Evolutionary conservation across 228 moss, liverwort and hornwort genomes (phyloP).

Genomic region (Sphagnum magellanicum): DNA sequence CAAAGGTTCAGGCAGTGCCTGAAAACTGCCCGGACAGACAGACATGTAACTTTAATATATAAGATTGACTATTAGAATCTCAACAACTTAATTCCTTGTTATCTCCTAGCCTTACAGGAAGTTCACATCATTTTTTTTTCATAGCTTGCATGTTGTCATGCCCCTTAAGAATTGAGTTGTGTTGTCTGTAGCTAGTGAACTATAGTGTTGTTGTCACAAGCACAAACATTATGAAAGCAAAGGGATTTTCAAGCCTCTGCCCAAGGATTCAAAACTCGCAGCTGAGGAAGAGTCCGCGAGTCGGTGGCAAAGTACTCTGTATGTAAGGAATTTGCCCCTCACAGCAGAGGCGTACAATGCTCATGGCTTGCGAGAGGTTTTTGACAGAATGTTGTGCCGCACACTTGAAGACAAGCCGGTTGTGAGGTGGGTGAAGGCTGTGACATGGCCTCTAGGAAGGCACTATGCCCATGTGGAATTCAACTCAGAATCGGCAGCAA

Average conservation of each 20-base stretch:
- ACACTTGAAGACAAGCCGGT: neutral
- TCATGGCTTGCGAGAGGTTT: neutral
- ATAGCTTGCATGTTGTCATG: too few relatives aligned
- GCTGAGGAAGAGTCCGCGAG: neutral
- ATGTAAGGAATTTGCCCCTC: conserved; percentile 2
- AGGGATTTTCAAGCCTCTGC: neutral
- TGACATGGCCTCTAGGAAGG: conserved; percentile 9
- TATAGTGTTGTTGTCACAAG: too few relatives aligned
- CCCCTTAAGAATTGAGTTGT: too few relatives aligned
- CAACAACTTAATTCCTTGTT: too few relatives aligned
- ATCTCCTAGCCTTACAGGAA: too few relatives aligned
- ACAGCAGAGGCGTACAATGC: conserved; percentile 5
- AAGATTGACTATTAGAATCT: too few relatives aligned
- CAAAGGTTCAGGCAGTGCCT: too few relatives aligned
- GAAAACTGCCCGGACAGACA: too few relatives aligned
- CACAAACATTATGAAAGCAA: too few relatives aligned
- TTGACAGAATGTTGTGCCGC: conserved; percentile 1
- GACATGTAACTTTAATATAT: too few relatives aligned
- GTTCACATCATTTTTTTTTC: too few relatives aligned
- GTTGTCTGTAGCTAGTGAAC: too few relatives aligned
- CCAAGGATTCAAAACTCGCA: conserved; percentile 1
- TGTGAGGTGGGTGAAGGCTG: conserved; percentile 1
- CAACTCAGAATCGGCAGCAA: conserved; percentile 3
- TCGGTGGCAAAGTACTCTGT: conserved; percentile 2
- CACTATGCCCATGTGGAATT: conserved; percentile 7